Evolutionary conservation across 768 basidiomycete species (phyloP).

Genomic region (Boletus subparvulus): DNA sequence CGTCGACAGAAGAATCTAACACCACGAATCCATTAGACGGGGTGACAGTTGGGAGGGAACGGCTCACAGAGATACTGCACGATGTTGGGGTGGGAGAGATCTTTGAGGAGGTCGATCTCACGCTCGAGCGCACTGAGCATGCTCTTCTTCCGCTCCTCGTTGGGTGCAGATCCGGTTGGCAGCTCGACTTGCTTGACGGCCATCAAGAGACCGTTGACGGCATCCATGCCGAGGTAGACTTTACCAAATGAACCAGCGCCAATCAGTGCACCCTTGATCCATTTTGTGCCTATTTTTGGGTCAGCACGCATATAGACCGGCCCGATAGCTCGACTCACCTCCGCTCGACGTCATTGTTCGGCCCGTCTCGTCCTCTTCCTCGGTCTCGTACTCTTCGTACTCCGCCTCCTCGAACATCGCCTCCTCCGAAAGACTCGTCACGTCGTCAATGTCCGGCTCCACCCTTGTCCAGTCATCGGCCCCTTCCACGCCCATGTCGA

Average conservation of each 20-base stretch:
- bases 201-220: conserved; percentile 86
- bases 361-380: conserved; percentile 50
- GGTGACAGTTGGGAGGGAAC: neutral
- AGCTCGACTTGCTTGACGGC: conserved; percentile 97
- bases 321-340: conserved; percentile 37
- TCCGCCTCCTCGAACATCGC: conserved; percentile 50
- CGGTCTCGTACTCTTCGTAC: conserved; percentile 46
- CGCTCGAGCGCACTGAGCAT: conserved; percentile 91
- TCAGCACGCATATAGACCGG: neutral
- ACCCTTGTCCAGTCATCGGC: conserved; percentile 77
- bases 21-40: neutral
- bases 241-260: conserved; percentile 94
- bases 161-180: conserved; percentile 76
- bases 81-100: conserved; percentile 92
- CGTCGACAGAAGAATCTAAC: conserved; percentile 90
- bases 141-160: conserved; percentile 89
- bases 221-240: conserved; percentile 95
- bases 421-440: conserved; percentile 45
- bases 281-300: conserved; percentile 68
- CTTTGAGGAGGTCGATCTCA: conserved; percentile 92
- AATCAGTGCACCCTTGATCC: conserved; percentile 96
- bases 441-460: conserved; percentile 51
- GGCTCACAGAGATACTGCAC: conserved; percentile 94
- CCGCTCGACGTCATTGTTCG: conserved; percentile 56
- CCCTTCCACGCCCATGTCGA: conserved; percentile 45